Conservation (phyloP, 208 protist species). For the Acanthamoeba royreba region DNA sequence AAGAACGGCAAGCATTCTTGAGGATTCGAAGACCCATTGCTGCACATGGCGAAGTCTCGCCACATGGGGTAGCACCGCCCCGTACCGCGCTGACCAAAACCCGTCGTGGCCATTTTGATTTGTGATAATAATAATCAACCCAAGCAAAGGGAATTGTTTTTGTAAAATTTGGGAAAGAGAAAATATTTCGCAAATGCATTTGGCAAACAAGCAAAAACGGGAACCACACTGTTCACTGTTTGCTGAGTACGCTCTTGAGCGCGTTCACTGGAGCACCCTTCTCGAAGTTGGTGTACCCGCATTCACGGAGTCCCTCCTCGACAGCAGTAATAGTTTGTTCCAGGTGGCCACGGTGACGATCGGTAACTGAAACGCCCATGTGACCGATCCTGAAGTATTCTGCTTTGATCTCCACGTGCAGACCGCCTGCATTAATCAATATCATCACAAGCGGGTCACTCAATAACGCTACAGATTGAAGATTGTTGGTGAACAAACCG, state of each 20-base stretch:
- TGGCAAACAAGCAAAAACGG: too few species aligned
- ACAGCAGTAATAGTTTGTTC: background rate
- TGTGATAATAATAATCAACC: background rate
- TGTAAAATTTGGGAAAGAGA: background rate
- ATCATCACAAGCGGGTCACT: background rate
- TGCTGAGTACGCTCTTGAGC: background rate
- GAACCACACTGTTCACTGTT: too few species aligned
- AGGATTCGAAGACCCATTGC: background rate
- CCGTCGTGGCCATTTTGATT: background rate
- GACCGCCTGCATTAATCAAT: constrained; percentile 8
- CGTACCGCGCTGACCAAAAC: background rate
- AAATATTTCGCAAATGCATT: background rate
- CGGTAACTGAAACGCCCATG: background rate
- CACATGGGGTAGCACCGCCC: background rate
- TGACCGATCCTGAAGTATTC: constrained; percentile 57
- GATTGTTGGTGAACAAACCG: too few species aligned
- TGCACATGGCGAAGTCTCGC: background rate
- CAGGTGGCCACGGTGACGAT: background rate
- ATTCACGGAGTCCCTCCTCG: background rate
- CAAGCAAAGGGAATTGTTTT: background rate
- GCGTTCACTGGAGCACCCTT: background rate
- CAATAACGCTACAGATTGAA: background rate
- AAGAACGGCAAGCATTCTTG: background rate
- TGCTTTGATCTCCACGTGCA: constrained; percentile 44
- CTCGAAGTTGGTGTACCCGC: background rate